Conservation (phyloP, 768 basidiomycete species). For the Leccinum uliginosum region DNA sequence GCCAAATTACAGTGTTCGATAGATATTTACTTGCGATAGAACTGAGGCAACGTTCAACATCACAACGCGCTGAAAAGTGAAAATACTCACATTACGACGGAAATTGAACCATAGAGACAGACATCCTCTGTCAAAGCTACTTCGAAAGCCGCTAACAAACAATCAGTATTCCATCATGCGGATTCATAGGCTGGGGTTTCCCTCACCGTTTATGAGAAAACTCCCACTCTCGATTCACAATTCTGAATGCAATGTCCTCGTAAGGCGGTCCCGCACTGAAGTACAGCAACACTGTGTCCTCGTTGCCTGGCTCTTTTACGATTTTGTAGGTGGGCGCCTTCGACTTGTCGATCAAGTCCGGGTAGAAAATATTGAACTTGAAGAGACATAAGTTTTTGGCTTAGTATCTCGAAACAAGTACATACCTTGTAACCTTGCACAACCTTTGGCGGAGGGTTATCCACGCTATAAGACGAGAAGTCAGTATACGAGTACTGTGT, state of each 20-base stretch:
- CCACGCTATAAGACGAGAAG: conserved; percentile 55
- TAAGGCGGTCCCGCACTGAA: conserved; percentile 98
- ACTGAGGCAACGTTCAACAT: conserved; percentile 40
- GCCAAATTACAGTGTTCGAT: conserved; percentile 14
- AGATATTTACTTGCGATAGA: conserved; percentile 68
- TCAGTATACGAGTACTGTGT: conserved; percentile 2
- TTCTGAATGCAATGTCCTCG: conserved; percentile 97
- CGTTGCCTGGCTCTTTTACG: conserved; percentile 89
- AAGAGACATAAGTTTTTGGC: conserved; percentile 11
- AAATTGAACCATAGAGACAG: conserved; percentile 96
- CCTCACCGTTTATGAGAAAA: conserved; percentile 90
- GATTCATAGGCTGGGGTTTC: background rate
- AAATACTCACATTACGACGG: conserved; percentile 74
- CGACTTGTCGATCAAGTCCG: conserved; percentile 96
- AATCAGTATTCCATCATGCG: conserved; percentile 15
- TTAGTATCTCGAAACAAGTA: background rate
- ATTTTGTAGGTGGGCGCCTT: conserved; percentile 97
- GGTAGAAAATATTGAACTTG: conserved; percentile 96
- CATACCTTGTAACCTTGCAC: conserved; percentile 95
- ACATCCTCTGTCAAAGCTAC: conserved; percentile 95
- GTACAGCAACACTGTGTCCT: conserved; percentile 88
- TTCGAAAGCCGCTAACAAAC: conserved; percentile 78
- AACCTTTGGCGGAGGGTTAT: conserved; percentile 98
- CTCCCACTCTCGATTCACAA: conserved; percentile 98
- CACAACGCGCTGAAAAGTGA: conserved; percentile 7